Conservation (phyloP, 1,284 basidiomycete species). For the Abortiporus biennis region DNA sequence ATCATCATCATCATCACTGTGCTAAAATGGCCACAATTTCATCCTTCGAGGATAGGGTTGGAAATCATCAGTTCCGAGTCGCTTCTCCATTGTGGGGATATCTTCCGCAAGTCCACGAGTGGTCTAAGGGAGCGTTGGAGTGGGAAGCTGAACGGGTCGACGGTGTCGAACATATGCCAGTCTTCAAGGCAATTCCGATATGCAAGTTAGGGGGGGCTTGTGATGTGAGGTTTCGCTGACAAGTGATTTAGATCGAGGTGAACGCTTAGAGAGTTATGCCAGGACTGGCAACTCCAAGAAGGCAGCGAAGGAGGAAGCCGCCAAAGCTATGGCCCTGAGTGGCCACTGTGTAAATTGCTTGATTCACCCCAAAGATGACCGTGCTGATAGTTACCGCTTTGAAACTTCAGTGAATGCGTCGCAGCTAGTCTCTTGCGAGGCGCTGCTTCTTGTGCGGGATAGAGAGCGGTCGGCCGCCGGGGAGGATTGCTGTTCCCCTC, state of each 20-base stretch:
- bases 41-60: constrained; percentile 14
- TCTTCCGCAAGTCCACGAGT: constrained; percentile 21
- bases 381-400: too few species aligned
- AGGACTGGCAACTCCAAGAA: constrained; percentile 13
- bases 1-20: background rate
- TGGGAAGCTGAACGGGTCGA: constrained; percentile 15
- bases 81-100: constrained; percentile 17
- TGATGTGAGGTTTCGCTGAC: background rate
- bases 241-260: background rate
- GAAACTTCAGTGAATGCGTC: too few species aligned
- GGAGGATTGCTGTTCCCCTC: too few species aligned
- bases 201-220: constrained; percentile 6
- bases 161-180: constrained; percentile 16
- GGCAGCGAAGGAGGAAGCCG: constrained; percentile 4
- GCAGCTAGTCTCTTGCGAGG: too few species aligned
- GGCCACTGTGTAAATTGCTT: constrained; percentile 5
- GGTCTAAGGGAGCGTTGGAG: constrained; percentile 10
- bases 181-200: constrained; percentile 13
- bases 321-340: constrained; percentile 3
- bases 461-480: too few species aligned
- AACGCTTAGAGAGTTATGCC: constrained; percentile 2
- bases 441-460: too few species aligned
- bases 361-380: too few species aligned
- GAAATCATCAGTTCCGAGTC: constrained; percentile 11
- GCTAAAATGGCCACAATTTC: background rate